Conservation (phyloP, 139 green algal genomes). For the Closterium sp. region DNA sequence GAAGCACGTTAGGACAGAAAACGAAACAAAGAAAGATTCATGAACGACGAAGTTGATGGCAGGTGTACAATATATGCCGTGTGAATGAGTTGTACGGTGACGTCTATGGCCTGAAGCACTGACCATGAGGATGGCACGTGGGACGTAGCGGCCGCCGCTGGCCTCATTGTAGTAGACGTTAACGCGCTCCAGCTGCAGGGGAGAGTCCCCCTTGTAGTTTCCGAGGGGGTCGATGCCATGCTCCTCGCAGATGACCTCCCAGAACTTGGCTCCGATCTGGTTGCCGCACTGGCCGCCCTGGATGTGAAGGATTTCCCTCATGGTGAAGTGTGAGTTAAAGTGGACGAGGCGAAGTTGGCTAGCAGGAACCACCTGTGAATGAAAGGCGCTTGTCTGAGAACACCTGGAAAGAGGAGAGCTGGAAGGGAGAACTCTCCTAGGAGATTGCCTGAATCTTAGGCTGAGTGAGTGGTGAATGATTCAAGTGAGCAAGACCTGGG, state of each 20-base stretch:
- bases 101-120: neutral
- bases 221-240: constrained; percentile 87
- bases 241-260: constrained; percentile 60
- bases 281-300: constrained; percentile 95
- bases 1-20: neutral
- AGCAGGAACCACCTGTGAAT: neutral
- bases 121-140: constrained; percentile 89
- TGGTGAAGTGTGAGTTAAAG: constrained; percentile 47
- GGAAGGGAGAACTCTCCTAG: neutral
- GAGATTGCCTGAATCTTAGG: neutral
- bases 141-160: constrained; percentile 94
- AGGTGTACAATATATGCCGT: too few relatives aligned
- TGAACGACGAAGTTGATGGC: too few relatives aligned
- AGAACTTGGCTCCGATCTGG: constrained; percentile 80
- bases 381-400: neutral
- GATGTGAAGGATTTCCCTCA: constrained; percentile 95
- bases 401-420: neutral
- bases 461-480: neutral
- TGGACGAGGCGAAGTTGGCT: neutral
- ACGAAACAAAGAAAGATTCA: too few relatives aligned
- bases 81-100: neutral
- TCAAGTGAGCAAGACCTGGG: neutral
- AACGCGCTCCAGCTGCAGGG: constrained; percentile 98
- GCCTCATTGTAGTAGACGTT: constrained; percentile 99
- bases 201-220: constrained; percentile 88